These are phyloP conservation scores for Fistulifera pelliculosa DNA, from an alignment of 108 stramenopile species.

Conservation along the genomic window DNA sequence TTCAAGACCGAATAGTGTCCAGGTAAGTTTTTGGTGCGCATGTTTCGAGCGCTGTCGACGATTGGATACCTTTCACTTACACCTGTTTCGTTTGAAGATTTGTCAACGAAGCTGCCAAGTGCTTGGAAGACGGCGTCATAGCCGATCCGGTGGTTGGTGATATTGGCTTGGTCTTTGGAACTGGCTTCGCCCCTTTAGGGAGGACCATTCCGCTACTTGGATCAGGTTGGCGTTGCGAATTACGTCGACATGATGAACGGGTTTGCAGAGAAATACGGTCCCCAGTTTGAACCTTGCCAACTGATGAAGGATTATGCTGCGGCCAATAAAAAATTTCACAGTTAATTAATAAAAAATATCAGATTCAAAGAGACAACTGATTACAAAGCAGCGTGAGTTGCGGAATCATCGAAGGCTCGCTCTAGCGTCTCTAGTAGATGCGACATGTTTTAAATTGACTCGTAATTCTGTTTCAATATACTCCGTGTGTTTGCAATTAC, in stretches of 20 bases:
- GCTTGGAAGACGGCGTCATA: conserved; percentile 97
- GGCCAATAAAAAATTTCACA: conserved; percentile 91
- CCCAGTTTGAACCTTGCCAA: conserved; percentile 96
- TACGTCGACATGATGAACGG: conserved; percentile 92
- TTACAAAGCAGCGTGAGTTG: too few species aligned
- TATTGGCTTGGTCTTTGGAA: conserved; percentile 98
- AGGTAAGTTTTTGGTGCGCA: conserved; percentile 23
- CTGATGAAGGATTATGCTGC: conserved; percentile 92
- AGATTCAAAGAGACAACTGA: too few species aligned
- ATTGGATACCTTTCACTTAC: not conserved
- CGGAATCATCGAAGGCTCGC: too few species aligned
- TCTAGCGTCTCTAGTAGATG: too few species aligned
- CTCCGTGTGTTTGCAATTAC: too few species aligned
- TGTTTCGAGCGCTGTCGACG: not conserved
- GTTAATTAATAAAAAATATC: conserved; percentile 6
- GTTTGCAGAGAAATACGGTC: conserved; percentile 88
- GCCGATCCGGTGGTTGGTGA: conserved; percentile 93
- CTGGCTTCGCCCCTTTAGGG: conserved; percentile 99
- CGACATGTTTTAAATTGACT: too few species aligned
- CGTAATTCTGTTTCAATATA: too few species aligned
- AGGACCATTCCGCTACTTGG: conserved; percentile 96
- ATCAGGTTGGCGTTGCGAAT: conserved; percentile 77
- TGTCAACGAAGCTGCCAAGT: conserved; percentile 97
- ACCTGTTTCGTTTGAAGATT: conserved; percentile 25
- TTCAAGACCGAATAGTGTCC: conserved; percentile 91